These are phyloP conservation scores for Rhizopogon rudus DNA, from an alignment of 768 basidiomycete genomes.

Conservation along the genomic window DNA sequence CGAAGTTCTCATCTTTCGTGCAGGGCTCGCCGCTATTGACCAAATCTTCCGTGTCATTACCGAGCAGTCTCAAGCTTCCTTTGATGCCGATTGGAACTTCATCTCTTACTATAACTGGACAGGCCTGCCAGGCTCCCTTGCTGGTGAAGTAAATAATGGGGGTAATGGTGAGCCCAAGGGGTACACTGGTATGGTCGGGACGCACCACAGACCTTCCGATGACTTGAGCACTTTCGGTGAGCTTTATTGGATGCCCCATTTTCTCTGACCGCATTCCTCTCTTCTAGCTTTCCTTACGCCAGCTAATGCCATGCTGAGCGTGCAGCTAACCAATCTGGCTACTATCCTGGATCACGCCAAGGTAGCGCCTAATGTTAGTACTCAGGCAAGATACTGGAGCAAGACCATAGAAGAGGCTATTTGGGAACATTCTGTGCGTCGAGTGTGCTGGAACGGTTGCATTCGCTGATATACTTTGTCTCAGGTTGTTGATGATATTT, in stretches of 20 bases:
- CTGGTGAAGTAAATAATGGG: slow-evolving; percentile 57
- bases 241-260: slow-evolving; percentile 4
- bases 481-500: slow-evolving; percentile 61
- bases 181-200: slow-evolving; percentile 70
- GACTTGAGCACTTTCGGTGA: slow-evolving; percentile 64
- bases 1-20: slow-evolving; percentile 5
- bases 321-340: slow-evolving; percentile 61
- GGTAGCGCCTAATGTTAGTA: slow-evolving; percentile 45
- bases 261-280: background rate
- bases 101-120: slow-evolving; percentile 84
- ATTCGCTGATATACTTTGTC: background rate
- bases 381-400: slow-evolving; percentile 54
- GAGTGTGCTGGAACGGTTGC: background rate
- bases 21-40: slow-evolving; percentile 63
- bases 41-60: slow-evolving; percentile 74
- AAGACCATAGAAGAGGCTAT: slow-evolving; percentile 53
- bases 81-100: slow-evolving; percentile 67
- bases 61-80: slow-evolving; percentile 70
- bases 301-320: slow-evolving; percentile 80
- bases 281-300: slow-evolving; percentile 65
- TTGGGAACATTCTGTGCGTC: slow-evolving; percentile 53
- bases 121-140: slow-evolving; percentile 53
- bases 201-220: slow-evolving; percentile 73
- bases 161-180: slow-evolving; percentile 77
- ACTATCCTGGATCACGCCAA: slow-evolving; percentile 48